These are phyloP conservation scores for Phytophthora pinifolia DNA, from an alignment of 352 stramenopile genomes.

Conservation along the genomic window DNA sequence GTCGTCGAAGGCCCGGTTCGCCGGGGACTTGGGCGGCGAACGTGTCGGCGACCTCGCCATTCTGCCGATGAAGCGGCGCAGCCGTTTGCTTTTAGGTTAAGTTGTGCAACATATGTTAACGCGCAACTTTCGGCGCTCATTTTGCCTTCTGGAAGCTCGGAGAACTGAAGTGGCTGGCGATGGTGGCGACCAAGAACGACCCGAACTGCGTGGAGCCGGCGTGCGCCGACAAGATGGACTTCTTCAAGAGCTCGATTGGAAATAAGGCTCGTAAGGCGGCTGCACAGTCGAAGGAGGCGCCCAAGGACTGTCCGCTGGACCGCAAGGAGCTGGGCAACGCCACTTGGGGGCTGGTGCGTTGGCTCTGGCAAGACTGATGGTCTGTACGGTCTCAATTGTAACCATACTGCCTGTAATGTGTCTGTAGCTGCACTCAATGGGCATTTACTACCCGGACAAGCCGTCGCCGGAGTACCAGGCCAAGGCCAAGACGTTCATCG, in stretches of 20 bases:
- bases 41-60: conserved; percentile 27
- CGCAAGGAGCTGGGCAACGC: conserved; percentile 85
- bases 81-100: conserved; percentile 27
- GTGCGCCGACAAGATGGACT: conserved; percentile 84
- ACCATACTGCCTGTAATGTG: not conserved
- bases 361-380: too few relatives aligned
- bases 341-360: conserved; percentile 85
- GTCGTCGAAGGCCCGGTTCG: conserved; percentile 24
- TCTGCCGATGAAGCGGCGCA: conserved; percentile 11
- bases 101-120: not conserved
- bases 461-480: conserved; percentile 90
- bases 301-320: conserved; percentile 78
- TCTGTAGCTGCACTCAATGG: conserved; percentile 90
- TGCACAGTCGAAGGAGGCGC: conserved; percentile 12
- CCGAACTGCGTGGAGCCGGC: conserved; percentile 85
- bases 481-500: conserved; percentile 90
- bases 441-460: conserved; percentile 96
- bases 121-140: conserved; percentile 1
- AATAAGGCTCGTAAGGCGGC: conserved; percentile 29
- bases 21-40: conserved; percentile 55
- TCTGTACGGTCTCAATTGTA: not conserved
- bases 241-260: conserved; percentile 79
- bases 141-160: conserved; percentile 15
- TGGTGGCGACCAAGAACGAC: conserved; percentile 55
- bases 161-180: conserved; percentile 5